Evolutionary conservation across 2,329 filamentous ascomycete genomes (phyloP).

Genomic region (Exutisphaerella laricina): DNA sequence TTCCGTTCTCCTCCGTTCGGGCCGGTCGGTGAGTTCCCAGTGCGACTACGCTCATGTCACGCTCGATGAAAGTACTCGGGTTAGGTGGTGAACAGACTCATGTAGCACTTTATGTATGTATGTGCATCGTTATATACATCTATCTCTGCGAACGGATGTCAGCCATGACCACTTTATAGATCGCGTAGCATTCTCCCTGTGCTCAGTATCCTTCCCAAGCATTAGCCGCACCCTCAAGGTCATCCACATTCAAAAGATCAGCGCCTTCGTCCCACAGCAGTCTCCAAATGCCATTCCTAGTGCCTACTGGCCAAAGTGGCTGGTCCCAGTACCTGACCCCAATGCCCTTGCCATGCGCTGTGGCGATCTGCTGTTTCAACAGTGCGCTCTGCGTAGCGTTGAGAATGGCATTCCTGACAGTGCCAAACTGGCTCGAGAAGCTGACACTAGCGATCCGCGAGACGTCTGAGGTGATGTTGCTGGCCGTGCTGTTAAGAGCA

Average conservation of each 20-base stretch:
- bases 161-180: too few species aligned
- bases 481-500: constrained; percentile 37
- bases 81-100: too few species aligned
- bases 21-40: too few species aligned
- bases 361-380: constrained; percentile 48
- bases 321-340: constrained; percentile 58
- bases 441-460: constrained; percentile 52
- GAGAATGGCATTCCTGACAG: constrained; percentile 35
- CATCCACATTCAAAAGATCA: constrained; percentile 60
- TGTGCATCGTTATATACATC: too few species aligned
- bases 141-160: too few species aligned
- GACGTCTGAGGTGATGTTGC: constrained; percentile 44
- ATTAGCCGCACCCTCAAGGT: constrained; percentile 49
- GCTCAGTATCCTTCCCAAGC: constrained; percentile 31
- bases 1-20: too few species aligned
- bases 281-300: constrained; percentile 55
- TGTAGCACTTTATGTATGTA: too few species aligned
- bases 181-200: too few species aligned
- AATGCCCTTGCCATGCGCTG: constrained; percentile 54
- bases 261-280: constrained; percentile 53
- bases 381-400: constrained; percentile 47
- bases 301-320: constrained; percentile 55
- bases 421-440: constrained; percentile 42
- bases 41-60: too few species aligned
- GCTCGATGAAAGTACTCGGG: too few species aligned